These are phyloP conservation scores for Raphanus hybrid DNA, from an alignment of 441 rosid genomes.

Conservation along the genomic window DNA sequence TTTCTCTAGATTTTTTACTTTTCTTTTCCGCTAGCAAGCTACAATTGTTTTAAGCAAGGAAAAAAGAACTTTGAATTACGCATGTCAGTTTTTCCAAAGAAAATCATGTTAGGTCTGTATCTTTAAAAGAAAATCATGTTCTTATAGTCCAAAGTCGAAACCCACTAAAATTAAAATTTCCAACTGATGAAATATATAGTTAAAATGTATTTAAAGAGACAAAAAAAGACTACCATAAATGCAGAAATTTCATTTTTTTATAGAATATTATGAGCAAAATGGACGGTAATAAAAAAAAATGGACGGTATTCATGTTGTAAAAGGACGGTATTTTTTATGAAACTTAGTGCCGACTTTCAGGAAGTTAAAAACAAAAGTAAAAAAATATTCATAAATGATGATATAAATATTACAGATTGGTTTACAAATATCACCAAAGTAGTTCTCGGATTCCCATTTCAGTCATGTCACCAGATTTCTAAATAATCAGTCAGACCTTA, in stretches of 20 bases:
- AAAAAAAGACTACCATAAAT: neutral
- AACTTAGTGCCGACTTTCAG: conserved; percentile 37
- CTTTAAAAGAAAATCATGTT: neutral
- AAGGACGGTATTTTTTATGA: neutral
- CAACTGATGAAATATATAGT: neutral
- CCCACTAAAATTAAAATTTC: neutral
- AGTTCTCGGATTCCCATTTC: conserved; percentile 13
- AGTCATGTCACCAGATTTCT: conserved; percentile 33
- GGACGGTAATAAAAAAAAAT: conserved; percentile 14
- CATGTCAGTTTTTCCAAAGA: neutral
- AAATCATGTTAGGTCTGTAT: neutral
- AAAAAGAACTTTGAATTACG: conserved; percentile 12
- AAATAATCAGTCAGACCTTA: conserved; percentile 9
- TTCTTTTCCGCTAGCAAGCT: neutral
- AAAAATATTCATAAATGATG: neutral
- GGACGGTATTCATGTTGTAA: conserved; percentile 18
- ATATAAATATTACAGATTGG: neutral
- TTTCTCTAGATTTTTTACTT: too few relatives aligned
- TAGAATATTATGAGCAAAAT: neutral
- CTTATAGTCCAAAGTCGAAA: conserved; percentile 2
- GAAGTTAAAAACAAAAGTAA: conserved; percentile 16
- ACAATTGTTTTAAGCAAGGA: conserved; percentile 16
- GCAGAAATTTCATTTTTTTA: neutral
- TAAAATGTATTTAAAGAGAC: neutral
- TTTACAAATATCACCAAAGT: conserved; percentile 24